Conservation (phyloP, 73 alveolate species). For the Paramecium octaurelia region DNA sequence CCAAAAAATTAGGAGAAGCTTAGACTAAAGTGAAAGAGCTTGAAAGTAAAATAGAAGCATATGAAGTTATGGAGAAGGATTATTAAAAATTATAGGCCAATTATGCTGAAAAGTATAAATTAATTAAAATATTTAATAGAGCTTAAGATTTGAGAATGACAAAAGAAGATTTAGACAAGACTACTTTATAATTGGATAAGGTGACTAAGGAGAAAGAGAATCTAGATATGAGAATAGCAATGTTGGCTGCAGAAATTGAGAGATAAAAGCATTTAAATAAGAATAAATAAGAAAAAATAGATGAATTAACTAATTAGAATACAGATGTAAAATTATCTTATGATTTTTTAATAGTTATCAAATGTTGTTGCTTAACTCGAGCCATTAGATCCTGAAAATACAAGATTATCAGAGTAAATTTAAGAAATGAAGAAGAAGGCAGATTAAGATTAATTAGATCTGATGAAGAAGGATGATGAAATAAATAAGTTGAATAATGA, state of each 20-base stretch:
- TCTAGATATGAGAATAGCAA: conserved; percentile 18
- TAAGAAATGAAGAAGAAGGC: not conserved
- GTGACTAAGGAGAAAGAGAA: not conserved
- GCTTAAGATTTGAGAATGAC: not conserved
- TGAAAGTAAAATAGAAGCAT: not conserved
- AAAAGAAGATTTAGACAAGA: not conserved
- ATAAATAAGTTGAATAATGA: not conserved
- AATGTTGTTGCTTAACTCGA: conserved; percentile 13
- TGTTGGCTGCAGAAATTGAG: conserved; percentile 17
- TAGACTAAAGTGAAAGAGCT: not conserved
- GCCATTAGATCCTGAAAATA: conserved; percentile 21
- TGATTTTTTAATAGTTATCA: not conserved
- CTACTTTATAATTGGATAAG: not conserved
- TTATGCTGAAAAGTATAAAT: not conserved
- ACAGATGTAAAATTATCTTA: not conserved
- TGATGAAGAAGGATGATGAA: not conserved
- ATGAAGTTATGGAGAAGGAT: conserved; percentile 10
- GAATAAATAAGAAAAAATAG: not conserved
- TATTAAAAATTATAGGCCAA: not conserved
- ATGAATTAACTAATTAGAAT: conserved; percentile 16
- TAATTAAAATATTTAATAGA: not conserved
- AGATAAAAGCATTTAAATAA: not conserved
- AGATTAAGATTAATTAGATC: not conserved
- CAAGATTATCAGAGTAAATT: conserved; percentile 1
- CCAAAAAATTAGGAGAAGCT: conserved; percentile 8